Percentiles rank a stretch among this genome's conserved stretches.
Evolutionary conservation across 108 stramenopile species (phyloP).

Genomic region (Fragilariopsis cylindrus): DNA sequence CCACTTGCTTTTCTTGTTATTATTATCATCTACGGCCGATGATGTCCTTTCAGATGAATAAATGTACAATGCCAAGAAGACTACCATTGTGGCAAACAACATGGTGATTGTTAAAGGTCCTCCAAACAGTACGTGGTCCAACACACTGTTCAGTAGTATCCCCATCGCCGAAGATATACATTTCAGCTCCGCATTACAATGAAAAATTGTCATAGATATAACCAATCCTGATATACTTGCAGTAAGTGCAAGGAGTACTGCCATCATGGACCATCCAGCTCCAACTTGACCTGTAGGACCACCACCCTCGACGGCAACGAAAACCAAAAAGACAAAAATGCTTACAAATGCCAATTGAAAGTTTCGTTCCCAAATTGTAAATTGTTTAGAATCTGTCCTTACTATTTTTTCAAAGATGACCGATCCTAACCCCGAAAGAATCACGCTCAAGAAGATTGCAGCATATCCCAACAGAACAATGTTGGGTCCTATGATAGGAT

Average conservation of each 20-base stretch:
- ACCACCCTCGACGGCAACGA: slow-evolving; percentile 27
- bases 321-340: slow-evolving; percentile 61
- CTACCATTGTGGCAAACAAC: slow-evolving; percentile 40
- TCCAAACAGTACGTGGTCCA: slow-evolving; percentile 60
- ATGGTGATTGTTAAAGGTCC: slow-evolving; percentile 64
- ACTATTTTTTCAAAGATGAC: slow-evolving; percentile 70
- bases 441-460: too few species aligned
- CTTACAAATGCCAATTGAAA: slow-evolving; percentile 82
- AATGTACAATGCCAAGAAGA: too few species aligned
- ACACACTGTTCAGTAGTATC: slow-evolving; percentile 39
- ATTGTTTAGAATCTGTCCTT: slow-evolving; percentile 68
- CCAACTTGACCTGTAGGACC: slow-evolving; percentile 39
- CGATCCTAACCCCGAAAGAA: too few species aligned
- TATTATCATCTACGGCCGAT: too few species aligned
- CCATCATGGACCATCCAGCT: slow-evolving; percentile 58
- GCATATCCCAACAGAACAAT: too few species aligned
- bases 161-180: slow-evolving; percentile 47
- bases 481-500: too few species aligned
- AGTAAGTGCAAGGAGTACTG: slow-evolving; percentile 48
- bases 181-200: slow-evolving; percentile 86
- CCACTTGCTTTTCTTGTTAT: too few species aligned
- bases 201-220: slow-evolving; percentile 84
- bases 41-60: too few species aligned
- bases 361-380: slow-evolving; percentile 93
- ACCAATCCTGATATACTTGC: slow-evolving; percentile 80